Evolutionary conservation across 441 rosid species (phyloP).

Genomic region (Lagerstroemia fauriei): DNA sequence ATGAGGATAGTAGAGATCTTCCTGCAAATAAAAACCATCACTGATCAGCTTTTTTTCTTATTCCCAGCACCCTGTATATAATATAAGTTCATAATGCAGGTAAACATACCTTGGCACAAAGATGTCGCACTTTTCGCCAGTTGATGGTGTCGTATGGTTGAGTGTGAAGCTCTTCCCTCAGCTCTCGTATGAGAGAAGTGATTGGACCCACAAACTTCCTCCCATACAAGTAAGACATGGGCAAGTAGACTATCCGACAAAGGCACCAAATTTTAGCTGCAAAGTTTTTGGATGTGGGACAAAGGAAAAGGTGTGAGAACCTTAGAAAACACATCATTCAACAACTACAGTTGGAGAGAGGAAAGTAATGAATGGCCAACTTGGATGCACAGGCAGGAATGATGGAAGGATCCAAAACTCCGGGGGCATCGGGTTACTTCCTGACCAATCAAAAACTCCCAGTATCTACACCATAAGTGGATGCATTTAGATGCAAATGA

Average conservation of each 20-base stretch:
- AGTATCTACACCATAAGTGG: slow-evolving; percentile 12
- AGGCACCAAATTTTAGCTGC: slow-evolving; percentile 34
- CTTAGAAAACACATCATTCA: neutral
- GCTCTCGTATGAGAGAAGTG: slow-evolving; percentile 37
- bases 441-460: slow-evolving; percentile 27
- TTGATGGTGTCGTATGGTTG: slow-evolving; percentile 43
- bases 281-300: neutral
- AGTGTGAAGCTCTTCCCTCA: slow-evolving; percentile 56
- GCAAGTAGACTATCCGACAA: slow-evolving; percentile 32
- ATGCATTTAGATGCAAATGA: neutral
- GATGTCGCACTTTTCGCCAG: slow-evolving; percentile 32
- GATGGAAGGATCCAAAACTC: slow-evolving; percentile 35
- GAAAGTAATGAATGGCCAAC: slow-evolving; percentile 1
- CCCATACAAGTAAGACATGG: slow-evolving; percentile 33
- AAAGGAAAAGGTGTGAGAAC: neutral
- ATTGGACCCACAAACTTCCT: slow-evolving; percentile 23
- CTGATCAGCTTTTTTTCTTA: neutral
- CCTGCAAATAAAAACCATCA: slow-evolving; percentile 17
- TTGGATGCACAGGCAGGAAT: slow-evolving; percentile 31
- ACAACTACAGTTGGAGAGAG: neutral
- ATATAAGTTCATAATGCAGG: neutral
- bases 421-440: slow-evolving; percentile 35
- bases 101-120: slow-evolving; percentile 22
- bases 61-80: too few relatives aligned
- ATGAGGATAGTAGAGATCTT: slow-evolving; percentile 33